Base-by-base conservation (phyloP, 305 asterid genomes). In the Fraxinus sp. region DNA sequence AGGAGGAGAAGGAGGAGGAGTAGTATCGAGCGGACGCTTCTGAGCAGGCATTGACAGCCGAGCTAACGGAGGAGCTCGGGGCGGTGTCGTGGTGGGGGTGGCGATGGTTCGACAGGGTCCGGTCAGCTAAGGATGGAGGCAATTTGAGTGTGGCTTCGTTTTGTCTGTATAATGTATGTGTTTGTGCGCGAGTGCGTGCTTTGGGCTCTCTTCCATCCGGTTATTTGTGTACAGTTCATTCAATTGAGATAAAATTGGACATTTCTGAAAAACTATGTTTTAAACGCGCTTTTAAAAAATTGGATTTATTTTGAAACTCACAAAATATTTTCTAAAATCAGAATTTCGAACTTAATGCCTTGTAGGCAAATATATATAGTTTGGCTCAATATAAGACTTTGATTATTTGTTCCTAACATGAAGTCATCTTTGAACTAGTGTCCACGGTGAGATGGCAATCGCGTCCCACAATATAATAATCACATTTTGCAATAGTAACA, bases 21-120 rank as follows among this genome's bases (percentile, higher is more conserved):
- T 76, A 64, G 84, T 74, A 64, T 91, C 92, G 78, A 85, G 89
- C 55, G 89, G 81, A 35, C 94, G 94, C 89, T 90, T 94, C 70
- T 90, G 97, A 0, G 94, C 90, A 76, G 98, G 97, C 98, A 94
- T 93, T 91, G 86, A 85, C 80, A 79, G 82, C 82, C 76, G 87
- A 85, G 85, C 82, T 75, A 88, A 81, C 1, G 82, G 83, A 74
- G 75, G 87, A 87, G 88, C 90, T 86, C 52, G 78, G 57, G 88
- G 78, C 71, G 89, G 87, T 37, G 86, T 9, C 35, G 86, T 62
- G 83, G 82, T 26, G 73, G 84, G 35, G 86, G 88, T 76, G 87
- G 85, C 20, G 87, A 83, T 78, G 84, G 86, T 70, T 85, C 81
- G 85, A 81, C 87, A 88, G 89, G 83, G 88, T 90, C 89, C 88